Evolutionary conservation across 148 eudicot genomes (phyloP).

Genomic region (Diospyros lotus): DNA sequence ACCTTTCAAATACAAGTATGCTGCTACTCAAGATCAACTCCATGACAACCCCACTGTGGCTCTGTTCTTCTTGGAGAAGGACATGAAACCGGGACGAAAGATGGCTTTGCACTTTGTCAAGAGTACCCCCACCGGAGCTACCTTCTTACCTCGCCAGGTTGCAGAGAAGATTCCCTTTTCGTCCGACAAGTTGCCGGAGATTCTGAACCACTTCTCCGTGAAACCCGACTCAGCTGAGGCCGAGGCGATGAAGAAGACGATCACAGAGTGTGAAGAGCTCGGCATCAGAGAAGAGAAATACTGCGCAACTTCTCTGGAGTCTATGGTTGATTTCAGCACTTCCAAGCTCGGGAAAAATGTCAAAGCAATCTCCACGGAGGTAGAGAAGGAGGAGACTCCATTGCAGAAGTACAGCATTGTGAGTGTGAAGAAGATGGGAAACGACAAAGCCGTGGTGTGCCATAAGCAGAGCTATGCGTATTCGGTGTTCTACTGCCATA

Average conservation of each 20-base stretch:
- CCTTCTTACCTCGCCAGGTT: slow-evolving; percentile 24
- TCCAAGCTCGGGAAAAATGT: slow-evolving; percentile 19
- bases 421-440: slow-evolving; percentile 15
- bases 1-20: not conserved
- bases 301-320: slow-evolving; percentile 29
- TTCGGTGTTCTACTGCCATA: slow-evolving; percentile 38
- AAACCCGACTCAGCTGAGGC: slow-evolving; percentile 16
- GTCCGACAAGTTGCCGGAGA: slow-evolving; percentile 18
- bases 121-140: slow-evolving; percentile 7
- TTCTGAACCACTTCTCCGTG: slow-evolving; percentile 32
- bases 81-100: not conserved
- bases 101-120: slow-evolving; percentile 14
- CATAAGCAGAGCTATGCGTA: slow-evolving; percentile 36
- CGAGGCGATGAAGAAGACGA: slow-evolving; percentile 4
- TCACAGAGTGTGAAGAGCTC: slow-evolving; percentile 16
- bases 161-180: slow-evolving; percentile 26
- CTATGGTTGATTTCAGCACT: slow-evolving; percentile 21
- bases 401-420: slow-evolving; percentile 15
- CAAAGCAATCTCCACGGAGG: slow-evolving; percentile 15
- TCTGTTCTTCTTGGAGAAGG: slow-evolving; percentile 11
- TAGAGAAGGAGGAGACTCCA: not conserved
- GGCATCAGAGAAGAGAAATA: slow-evolving; percentile 18
- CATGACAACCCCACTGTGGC: slow-evolving; percentile 13
- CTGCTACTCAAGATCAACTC: slow-evolving; percentile 21
- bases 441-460: slow-evolving; percentile 26